Conservation (phyloP, 1,284 basidiomycete species). For the Malassezia cuniculi region DNA sequence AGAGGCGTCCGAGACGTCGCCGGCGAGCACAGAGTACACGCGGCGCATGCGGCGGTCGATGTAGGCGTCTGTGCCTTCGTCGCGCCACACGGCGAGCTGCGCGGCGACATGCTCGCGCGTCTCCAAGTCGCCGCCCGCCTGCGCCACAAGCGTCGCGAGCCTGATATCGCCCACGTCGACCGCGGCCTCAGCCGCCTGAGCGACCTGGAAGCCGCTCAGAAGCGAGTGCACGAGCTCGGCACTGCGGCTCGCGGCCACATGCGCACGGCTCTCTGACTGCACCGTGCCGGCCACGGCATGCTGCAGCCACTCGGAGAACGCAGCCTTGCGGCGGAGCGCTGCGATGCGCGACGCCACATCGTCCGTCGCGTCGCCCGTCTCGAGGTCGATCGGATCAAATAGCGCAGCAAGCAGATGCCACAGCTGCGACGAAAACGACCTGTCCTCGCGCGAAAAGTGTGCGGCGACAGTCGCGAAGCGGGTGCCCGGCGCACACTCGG, state of each 20-base stretch:
- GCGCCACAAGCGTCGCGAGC: constrained; percentile 80
- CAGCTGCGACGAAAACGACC: constrained; percentile 54
- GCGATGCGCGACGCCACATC: constrained; percentile 54
- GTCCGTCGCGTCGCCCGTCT: constrained; percentile 50
- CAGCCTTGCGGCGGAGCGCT: constrained; percentile 62
- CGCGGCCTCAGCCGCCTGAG: constrained; percentile 65
- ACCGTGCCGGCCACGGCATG: constrained; percentile 60
- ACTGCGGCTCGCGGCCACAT: constrained; percentile 29
- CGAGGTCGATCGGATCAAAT: constrained; percentile 66
- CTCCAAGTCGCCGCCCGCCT: constrained; percentile 66
- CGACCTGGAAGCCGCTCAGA: constrained; percentile 75
- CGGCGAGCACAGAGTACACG: constrained; percentile 73
- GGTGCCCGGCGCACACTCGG: constrained; percentile 50
- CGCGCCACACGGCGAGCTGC: constrained; percentile 73
- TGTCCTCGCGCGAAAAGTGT: constrained; percentile 62
- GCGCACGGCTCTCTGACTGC: constrained; percentile 50
- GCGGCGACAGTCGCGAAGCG: constrained; percentile 67
- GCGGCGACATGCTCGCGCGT: constrained; percentile 63
- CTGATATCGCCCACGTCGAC: constrained; percentile 66
- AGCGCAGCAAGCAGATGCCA: constrained; percentile 81
- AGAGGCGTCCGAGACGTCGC: constrained; percentile 59
- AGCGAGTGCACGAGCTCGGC: constrained; percentile 55
- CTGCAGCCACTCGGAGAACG: constrained; percentile 73
- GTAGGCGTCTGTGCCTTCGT: constrained; percentile 61
- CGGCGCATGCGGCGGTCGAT: constrained; percentile 61